Conservation (phyloP, 1,284 basidiomycete species). For the Mrakiaceae sp. region DNA sequence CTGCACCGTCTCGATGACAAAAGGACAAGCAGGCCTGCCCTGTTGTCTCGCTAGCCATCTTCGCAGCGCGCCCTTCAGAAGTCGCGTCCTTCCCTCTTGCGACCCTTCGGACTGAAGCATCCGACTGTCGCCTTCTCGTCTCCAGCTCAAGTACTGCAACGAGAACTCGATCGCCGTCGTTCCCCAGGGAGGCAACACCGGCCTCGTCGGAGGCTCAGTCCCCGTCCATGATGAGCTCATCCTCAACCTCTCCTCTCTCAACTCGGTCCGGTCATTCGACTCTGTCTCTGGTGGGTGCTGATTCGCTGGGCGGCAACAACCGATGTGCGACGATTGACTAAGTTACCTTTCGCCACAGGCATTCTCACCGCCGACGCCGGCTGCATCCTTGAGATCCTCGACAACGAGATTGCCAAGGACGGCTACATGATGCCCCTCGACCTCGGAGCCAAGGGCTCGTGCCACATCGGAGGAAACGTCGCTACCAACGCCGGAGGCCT, state of each 20-base stretch:
- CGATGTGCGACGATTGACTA: background rate
- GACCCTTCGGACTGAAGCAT: too few relatives aligned
- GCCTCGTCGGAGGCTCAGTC: conserved; percentile 89
- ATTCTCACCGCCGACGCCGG: conserved; percentile 65
- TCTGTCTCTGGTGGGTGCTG: conserved; percentile 60
- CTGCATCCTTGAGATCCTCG: conserved; percentile 80
- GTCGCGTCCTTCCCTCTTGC: too few relatives aligned
- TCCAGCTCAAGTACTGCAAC: conserved; percentile 55
- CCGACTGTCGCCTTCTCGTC: background rate
- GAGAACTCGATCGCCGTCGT: conserved; percentile 71
- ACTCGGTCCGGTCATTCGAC: conserved; percentile 81
- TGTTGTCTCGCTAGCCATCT: too few relatives aligned
- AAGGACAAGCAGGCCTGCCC: too few relatives aligned
- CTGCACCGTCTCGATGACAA: too few relatives aligned
- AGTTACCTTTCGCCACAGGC: conserved; percentile 26
- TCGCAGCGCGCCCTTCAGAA: too few relatives aligned
- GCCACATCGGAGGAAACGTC: conserved; percentile 96
- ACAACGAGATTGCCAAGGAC: conserved; percentile 73
- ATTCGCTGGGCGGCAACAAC: background rate
- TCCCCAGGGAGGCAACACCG: conserved; percentile 97
- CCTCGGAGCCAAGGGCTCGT: conserved; percentile 96
- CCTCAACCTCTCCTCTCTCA: conserved; percentile 71
- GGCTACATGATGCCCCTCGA: conserved; percentile 97
- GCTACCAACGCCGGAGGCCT: conserved; percentile 97
- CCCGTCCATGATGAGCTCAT: conserved; percentile 84